A percentile compares a stretch with the other conserved stretches of the same genome.
Conservation (phyloP, 129 eudicot species). For the Centaurea solstitialis region DNA sequence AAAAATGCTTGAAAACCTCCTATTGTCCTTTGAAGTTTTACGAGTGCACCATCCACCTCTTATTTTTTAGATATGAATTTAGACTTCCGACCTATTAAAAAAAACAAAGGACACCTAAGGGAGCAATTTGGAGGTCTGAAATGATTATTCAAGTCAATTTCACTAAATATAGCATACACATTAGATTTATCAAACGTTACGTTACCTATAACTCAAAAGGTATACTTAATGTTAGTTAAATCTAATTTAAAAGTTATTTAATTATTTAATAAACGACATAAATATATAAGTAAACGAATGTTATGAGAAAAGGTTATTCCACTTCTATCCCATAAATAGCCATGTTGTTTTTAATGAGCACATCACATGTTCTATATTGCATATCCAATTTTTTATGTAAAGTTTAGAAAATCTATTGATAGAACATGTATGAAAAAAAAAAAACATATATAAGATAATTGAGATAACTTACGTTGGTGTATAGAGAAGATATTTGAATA, state of each 20-base stretch:
- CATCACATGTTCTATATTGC: background rate
- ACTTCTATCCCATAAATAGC: background rate
- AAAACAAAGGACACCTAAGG: too few species aligned
- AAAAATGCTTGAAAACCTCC: too few species aligned
- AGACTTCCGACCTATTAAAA: too few species aligned
- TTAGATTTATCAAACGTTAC: too few species aligned
- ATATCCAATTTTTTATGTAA: background rate
- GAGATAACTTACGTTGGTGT: conserved; percentile 79
- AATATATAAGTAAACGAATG: background rate
- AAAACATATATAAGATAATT: background rate
- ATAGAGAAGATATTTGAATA: conserved; percentile 53
- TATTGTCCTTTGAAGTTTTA: too few species aligned
- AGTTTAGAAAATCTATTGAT: background rate
- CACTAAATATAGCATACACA: too few species aligned
- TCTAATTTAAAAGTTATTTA: background rate
- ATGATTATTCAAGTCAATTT: too few species aligned
- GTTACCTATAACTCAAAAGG: background rate
- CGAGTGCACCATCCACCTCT: too few species aligned
- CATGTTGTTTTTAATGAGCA: background rate
- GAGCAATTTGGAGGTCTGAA: too few species aligned
- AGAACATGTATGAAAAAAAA: background rate
- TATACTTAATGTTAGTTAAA: background rate
- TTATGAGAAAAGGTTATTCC: background rate
- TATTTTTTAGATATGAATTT: too few species aligned
- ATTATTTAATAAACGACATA: background rate